These are phyloP conservation scores for Talaromyces trachyspermus DNA, from an alignment of 495 filamentous ascomycete species.

Conservation along the genomic window DNA sequence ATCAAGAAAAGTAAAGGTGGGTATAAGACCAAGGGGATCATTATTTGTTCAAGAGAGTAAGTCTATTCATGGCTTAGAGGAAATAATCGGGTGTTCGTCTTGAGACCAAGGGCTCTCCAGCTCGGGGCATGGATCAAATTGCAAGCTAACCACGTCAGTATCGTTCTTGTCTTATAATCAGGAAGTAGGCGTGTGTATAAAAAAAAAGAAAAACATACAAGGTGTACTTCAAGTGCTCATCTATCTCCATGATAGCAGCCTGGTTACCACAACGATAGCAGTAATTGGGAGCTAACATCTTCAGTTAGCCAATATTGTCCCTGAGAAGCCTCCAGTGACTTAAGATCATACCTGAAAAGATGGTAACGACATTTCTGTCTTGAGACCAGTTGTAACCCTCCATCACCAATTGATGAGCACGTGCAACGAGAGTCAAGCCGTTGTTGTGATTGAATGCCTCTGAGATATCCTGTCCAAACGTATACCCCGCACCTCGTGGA, in stretches of 20 bases:
- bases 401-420: conserved; percentile 96
- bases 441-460: conserved; percentile 99
- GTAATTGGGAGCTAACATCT: conserved; percentile 78
- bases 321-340: conserved; percentile 1
- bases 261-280: conserved; percentile 98
- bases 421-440: conserved; percentile 87
- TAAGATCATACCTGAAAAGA: conserved; percentile 74
- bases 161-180: not conserved
- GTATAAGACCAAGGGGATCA: conserved; percentile 5
- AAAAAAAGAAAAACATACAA: conserved; percentile 62
- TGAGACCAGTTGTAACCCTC: conserved; percentile 98
- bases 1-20: conserved; percentile 1
- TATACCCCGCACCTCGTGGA: conserved; percentile 94
- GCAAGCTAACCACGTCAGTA: conserved; percentile 58
- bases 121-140: conserved; percentile 99
- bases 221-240: conserved; percentile 98
- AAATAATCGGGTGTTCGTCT: conserved; percentile 97
- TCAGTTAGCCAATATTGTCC: conserved; percentile 1
- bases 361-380: conserved; percentile 95
- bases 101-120: conserved; percentile 98
- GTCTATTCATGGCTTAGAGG: conserved; percentile 57
- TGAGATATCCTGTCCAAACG: conserved; percentile 98
- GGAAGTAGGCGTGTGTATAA: not conserved
- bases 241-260: conserved; percentile 99
- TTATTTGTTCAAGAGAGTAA: conserved; percentile 14